A percentile compares a stretch with the other conserved stretches of the same genome.
Evolutionary conservation across 2,329 filamentous ascomycete genomes (phyloP).

Genomic region (Diaporthe longicolla): DNA sequence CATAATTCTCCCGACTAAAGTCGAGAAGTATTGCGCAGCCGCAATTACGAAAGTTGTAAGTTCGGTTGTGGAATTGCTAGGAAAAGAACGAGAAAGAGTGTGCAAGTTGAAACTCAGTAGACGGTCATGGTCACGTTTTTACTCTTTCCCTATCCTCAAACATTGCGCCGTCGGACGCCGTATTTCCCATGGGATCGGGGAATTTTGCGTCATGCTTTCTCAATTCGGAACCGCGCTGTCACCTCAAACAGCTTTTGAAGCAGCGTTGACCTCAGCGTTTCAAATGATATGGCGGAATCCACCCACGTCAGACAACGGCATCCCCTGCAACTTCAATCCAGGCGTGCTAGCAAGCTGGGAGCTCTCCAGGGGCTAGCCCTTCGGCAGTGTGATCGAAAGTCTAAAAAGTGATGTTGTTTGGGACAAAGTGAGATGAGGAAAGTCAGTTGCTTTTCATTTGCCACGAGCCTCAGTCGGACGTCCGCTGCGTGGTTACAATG

Average conservation of each 20-base stretch:
- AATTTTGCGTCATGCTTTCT: constrained; percentile 6
- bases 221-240: not conserved
- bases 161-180: not conserved
- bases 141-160: not conserved
- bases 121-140: not conserved
- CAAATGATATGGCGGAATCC: not conserved
- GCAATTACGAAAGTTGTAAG: not conserved
- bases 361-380: not conserved
- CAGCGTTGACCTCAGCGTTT: constrained; percentile 28
- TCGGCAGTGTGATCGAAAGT: too few species aligned
- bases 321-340: not conserved
- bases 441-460: too few species aligned
- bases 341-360: not conserved
- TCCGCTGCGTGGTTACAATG: too few species aligned
- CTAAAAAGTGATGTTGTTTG: not conserved
- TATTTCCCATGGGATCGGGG: not conserved
- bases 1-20: too few species aligned
- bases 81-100: not conserved
- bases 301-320: not conserved
- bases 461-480: too few species aligned
- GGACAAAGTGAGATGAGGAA: not conserved
- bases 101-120: not conserved
- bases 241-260: constrained; percentile 28
- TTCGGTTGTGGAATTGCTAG: not conserved
- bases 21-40: too few species aligned